Evolutionary conservation across 345 rosid species (phyloP).

Genomic region (Melastoma malabathricum): DNA sequence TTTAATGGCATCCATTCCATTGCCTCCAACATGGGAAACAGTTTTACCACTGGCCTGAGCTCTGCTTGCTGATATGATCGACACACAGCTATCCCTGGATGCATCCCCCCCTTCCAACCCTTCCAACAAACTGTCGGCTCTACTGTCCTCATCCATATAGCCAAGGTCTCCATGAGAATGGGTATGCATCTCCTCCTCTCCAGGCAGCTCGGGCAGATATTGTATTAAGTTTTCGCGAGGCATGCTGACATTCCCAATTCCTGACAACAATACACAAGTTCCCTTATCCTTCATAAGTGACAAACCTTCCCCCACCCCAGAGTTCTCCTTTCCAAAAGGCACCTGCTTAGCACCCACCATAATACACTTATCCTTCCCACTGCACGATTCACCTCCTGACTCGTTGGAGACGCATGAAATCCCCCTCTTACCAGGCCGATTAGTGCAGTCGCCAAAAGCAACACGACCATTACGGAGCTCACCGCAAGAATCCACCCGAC

Average conservation of each 20-base stretch:
- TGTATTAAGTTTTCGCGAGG: constrained; percentile 8
- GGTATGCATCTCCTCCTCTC: constrained; percentile 15
- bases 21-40: not conserved
- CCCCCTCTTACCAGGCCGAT: constrained; percentile 32
- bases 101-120: constrained; percentile 15
- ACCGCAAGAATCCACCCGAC: constrained; percentile 27
- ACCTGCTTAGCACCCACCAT: constrained; percentile 22
- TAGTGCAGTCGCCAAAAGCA: constrained; percentile 41
- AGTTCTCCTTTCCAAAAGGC: constrained; percentile 33
- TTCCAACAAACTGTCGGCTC: constrained; percentile 14
- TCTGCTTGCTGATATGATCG: constrained; percentile 20
- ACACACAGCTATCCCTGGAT: constrained; percentile 18
- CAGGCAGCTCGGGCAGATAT: constrained; percentile 12
- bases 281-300: constrained; percentile 9
- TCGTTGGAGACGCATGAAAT: constrained; percentile 24
- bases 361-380: constrained; percentile 11
- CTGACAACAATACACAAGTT: constrained; percentile 11
- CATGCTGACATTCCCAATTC: not conserved
- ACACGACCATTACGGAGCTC: constrained; percentile 15
- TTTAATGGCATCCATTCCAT: too few relatives aligned
- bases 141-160: constrained; percentile 9
- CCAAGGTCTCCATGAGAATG: constrained; percentile 10
- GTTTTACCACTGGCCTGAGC: constrained; percentile 10
- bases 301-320: constrained; percentile 18
- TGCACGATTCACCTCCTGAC: constrained; percentile 23